Conservation (phyloP, 768 basidiomycete species). For the Crepidotus variabilis region DNA sequence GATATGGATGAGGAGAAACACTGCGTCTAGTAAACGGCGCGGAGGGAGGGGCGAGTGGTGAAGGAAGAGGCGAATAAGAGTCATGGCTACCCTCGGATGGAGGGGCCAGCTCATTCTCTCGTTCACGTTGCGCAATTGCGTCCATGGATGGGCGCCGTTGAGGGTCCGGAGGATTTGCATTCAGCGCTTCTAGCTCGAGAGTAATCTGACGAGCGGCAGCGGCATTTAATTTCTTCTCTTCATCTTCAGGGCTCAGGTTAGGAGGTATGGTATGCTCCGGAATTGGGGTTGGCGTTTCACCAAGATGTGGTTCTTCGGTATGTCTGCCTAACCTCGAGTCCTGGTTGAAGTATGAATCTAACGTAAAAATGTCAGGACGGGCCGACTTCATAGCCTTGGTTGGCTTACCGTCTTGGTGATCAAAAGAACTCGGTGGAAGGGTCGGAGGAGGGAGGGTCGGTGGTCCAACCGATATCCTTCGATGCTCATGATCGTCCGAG, state of each 20-base stretch:
- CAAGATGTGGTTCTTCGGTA: neutral
- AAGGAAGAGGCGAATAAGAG: slow-evolving; percentile 7
- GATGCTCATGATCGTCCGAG: neutral
- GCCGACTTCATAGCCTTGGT: neutral
- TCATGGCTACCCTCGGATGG: neutral
- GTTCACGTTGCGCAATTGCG: slow-evolving; percentile 13
- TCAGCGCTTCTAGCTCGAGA: slow-evolving; percentile 59
- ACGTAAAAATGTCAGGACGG: neutral
- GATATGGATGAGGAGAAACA: slow-evolving; percentile 35
- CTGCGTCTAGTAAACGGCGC: slow-evolving; percentile 36
- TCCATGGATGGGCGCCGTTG: slow-evolving; percentile 9
- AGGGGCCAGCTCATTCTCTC: neutral
- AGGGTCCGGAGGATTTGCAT: slow-evolving; percentile 22
- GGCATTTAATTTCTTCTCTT: slow-evolving; percentile 54
- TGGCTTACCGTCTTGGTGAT: neutral
- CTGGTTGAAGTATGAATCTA: neutral
- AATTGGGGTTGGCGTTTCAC: neutral
- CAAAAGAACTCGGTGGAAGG: neutral
- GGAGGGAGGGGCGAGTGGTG: slow-evolving; percentile 30
- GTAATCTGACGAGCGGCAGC: slow-evolving; percentile 69
- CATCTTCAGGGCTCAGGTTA: slow-evolving; percentile 33
- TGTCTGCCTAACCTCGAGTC: neutral
- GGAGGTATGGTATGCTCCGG: slow-evolving; percentile 31
- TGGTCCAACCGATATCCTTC: neutral
- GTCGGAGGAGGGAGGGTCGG: neutral